Conservation (phyloP, 2,329 filamentous ascomycete species). For the Aureobasidium vineae region DNA sequence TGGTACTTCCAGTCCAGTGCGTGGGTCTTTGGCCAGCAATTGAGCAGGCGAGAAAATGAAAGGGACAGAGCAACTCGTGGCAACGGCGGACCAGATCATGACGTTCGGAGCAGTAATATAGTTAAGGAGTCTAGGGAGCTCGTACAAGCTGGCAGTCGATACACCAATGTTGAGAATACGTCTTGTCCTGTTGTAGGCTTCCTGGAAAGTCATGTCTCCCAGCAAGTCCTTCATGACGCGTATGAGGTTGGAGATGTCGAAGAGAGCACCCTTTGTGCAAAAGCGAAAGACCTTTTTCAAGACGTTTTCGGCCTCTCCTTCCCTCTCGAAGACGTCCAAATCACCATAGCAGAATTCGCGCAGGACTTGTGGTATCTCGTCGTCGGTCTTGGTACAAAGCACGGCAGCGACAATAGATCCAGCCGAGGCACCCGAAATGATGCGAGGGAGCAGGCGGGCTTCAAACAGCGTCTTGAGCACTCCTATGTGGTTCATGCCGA, state of each 20-base stretch:
- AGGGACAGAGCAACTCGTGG: conserved; percentile 92
- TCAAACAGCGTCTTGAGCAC: conserved; percentile 80
- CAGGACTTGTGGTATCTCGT: conserved; percentile 70
- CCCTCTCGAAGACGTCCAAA: conserved; percentile 72
- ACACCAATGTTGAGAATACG: conserved; percentile 93
- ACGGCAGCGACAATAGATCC: conserved; percentile 83
- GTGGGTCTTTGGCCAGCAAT: conserved; percentile 78
- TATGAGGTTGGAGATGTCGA: conserved; percentile 78
- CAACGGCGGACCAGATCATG: conserved; percentile 93
- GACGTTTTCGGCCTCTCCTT: conserved; percentile 59
- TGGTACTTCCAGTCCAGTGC: conserved; percentile 70
- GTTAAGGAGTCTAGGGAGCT: conserved; percentile 82
- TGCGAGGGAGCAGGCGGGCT: conserved; percentile 71
- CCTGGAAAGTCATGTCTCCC: conserved; percentile 90
- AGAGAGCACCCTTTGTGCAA: conserved; percentile 77
- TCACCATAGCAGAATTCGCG: conserved; percentile 74
- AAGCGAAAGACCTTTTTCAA: conserved; percentile 68
- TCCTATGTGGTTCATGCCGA: conserved; percentile 90
- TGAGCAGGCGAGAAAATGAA: conserved; percentile 77
- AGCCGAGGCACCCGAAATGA: conserved; percentile 84
- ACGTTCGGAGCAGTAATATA: conserved; percentile 93
- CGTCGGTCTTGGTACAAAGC: conserved; percentile 72
- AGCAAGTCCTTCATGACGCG: conserved; percentile 77
- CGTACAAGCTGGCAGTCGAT: conserved; percentile 81
- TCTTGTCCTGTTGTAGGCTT: conserved; percentile 91